A percentile compares a stretch with the other conserved stretches of the same genome.
phyloP scores from a whole-genome alignment of 2,329 filamentous ascomycete genomes.

The Colletotrichum truncatum region DNA sequence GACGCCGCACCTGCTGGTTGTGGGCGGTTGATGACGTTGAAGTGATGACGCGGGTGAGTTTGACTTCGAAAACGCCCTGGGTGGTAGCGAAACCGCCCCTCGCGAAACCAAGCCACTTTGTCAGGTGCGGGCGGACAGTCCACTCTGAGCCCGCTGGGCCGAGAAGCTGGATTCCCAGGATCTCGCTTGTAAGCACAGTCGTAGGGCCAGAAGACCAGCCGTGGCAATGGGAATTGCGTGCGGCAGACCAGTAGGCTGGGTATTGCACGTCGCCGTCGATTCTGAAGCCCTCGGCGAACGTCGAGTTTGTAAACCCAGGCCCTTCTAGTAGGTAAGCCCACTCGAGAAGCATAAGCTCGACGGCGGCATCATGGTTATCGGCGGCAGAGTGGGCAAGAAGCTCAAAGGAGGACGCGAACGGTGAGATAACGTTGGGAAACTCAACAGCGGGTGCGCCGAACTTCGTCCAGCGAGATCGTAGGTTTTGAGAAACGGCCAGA shows the following conservation, averaged over 20 bases:
- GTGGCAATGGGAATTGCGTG: slow-evolving; percentile 45
- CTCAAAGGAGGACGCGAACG: slow-evolving; percentile 45
- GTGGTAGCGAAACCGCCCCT: slow-evolving; percentile 47
- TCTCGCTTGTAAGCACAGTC: slow-evolving; percentile 37
- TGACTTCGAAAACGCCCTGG: slow-evolving; percentile 43
- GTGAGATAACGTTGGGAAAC: slow-evolving; percentile 45
- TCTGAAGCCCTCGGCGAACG: slow-evolving; percentile 51
- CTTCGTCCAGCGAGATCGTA: slow-evolving; percentile 50
- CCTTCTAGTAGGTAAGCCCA: slow-evolving; percentile 51
- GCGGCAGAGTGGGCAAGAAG: slow-evolving; percentile 47
- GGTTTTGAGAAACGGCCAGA: slow-evolving; percentile 42
- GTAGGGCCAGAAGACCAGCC: slow-evolving; percentile 47
- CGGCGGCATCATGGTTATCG: slow-evolving; percentile 43
- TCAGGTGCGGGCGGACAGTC: slow-evolving; percentile 39
- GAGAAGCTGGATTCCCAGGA: slow-evolving; percentile 41
- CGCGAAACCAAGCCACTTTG: slow-evolving; percentile 43
- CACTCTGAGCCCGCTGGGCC: slow-evolving; percentile 37
- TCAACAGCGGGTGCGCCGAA: slow-evolving; percentile 57
- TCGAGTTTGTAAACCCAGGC: slow-evolving; percentile 50
- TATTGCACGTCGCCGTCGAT: slow-evolving; percentile 46
- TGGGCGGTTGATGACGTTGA: slow-evolving; percentile 12
- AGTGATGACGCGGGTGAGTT: slow-evolving; percentile 33
- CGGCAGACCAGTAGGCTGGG: slow-evolving; percentile 40
- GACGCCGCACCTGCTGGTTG: slow-evolving; percentile 1
- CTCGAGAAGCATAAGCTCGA: slow-evolving; percentile 50